Base-by-base conservation (phyloP, 2,329 filamentous ascomycete genomes). In the Rutstroemia sydowiana region DNA sequence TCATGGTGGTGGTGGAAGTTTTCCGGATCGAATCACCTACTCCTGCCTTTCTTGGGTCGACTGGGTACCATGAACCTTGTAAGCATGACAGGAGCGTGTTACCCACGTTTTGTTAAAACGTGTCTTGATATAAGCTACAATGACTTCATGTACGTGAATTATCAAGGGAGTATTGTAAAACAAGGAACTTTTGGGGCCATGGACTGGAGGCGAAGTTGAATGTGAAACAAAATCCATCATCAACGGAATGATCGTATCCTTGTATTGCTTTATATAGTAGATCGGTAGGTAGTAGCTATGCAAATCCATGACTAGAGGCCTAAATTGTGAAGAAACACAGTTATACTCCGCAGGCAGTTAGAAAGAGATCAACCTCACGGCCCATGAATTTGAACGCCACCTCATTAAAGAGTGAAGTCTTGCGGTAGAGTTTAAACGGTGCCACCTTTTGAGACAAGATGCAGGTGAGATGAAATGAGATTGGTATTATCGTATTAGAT, bases 61-160 rank as follows among this genome's bases (percentile, higher is more conserved):
- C 26, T 41, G 30, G 48, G 32, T 45, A 11, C 32, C 21, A n/a
- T 30, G 7, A 31, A 31, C 32, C 48, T 31, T 39, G 48, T 14
- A 32, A 26, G 5, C 32, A 51, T 20, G 3, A 39, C 3, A 45
- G n/a, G 8, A 45, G 32, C 41, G 23, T 51, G 48, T 31, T 30
- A 45, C 26, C 32, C 48, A 51, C 48, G 48, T 51, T 45, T 48
- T 51, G 13, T 31, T 23, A 20, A 5, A 51, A 26, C 23, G 32
- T 39, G 23, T 45, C 36, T 14, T 45, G 11, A 2, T 8, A 14
- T 18, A 23, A 20, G 18, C 21, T 10, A 26, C 7, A 13, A 31
- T 3, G 4, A 21, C 28, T 16, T 30, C 20, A 13, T 36, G 21
- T 44, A 37, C 23, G 21, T 16, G 39, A 23, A 50, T 11, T 13